Conservation (phyloP, 2,329 filamentous ascomycete genomes). For the Sporothrix variecibatus region DNA sequence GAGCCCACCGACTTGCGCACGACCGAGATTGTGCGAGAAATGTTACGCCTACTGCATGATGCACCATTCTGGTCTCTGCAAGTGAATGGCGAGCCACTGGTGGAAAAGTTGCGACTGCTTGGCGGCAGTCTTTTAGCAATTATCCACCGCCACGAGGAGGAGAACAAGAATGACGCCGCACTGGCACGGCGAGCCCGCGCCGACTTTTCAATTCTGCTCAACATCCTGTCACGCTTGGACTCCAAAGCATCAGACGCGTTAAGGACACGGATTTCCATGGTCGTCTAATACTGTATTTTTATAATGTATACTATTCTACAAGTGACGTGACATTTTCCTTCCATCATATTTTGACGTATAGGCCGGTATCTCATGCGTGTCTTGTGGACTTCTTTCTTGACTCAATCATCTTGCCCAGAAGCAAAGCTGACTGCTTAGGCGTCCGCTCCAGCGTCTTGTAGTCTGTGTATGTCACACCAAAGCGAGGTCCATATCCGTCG, state of each 20-base stretch:
- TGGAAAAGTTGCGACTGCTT: neutral
- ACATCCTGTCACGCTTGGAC: neutral
- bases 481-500: slow-evolving; percentile 83
- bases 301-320: neutral
- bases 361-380: no score
- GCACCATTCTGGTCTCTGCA: neutral
- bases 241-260: neutral
- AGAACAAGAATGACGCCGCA: neutral
- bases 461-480: slow-evolving; percentile 82
- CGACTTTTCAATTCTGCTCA: neutral
- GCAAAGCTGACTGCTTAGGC: slow-evolving; percentile 64
- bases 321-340: neutral
- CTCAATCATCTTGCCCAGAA: neutral
- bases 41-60: neutral
- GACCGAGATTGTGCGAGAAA: neutral
- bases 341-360: no score
- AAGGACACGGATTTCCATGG: neutral
- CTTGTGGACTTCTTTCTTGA: neutral
- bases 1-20: neutral
- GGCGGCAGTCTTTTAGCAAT: neutral
- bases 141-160: neutral
- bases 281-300: neutral
- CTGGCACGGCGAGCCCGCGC: neutral
- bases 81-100: neutral
- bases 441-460: slow-evolving; percentile 76